Evolutionary conservation across 176 grass and related monocot genomes (phyloP), one percentile per base, ranked within the genome.

Genomic region (Avena insularis): DNA sequence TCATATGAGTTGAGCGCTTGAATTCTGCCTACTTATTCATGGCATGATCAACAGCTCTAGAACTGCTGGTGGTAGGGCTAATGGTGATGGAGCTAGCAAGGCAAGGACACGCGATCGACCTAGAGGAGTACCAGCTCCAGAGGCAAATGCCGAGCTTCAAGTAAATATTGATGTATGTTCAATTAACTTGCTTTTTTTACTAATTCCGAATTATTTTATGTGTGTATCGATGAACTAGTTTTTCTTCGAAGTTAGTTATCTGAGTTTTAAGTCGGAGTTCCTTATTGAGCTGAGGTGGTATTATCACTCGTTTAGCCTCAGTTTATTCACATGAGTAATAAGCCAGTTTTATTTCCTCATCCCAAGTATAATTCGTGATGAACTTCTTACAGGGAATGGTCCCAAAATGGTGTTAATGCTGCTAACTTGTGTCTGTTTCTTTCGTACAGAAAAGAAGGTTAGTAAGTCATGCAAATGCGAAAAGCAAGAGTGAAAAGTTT

Each of bases 131-230:
- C 87, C 94, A 84, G 94, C 91, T 83, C 91, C 94, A 20, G 94
- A 96, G 86, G 94, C 94, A 55, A 96, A 96, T 91, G 94, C 94
- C 48, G 94, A 96, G 81, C 91, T 96, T 77, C 94, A 96, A 96
- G 87, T 83, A 83, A 96, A 96, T 79, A 86, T 96, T 67, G 89
- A 96, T 90, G 94, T 96, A 96, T 82, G 89, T 82, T 63, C 64
- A 64, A 77, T 82, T 58, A 75, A 79, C 85, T 86, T 84, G 70
- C 55, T 82, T 58, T 58, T 58, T 17, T 84, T 46, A 8, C 51
- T 73, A 80, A 73, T 55, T 83, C 16, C 46, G 14, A 13, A 68
- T 70, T 60, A 35, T 80, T 70, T 84, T 72, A 16, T 66, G 48
- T 83, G 72, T 72, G 35, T 89, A 90, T 86, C 2, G 82, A 6